Conservation (phyloP, 2,329 filamentous ascomycete species). For the Anthostomella pinea region DNA sequence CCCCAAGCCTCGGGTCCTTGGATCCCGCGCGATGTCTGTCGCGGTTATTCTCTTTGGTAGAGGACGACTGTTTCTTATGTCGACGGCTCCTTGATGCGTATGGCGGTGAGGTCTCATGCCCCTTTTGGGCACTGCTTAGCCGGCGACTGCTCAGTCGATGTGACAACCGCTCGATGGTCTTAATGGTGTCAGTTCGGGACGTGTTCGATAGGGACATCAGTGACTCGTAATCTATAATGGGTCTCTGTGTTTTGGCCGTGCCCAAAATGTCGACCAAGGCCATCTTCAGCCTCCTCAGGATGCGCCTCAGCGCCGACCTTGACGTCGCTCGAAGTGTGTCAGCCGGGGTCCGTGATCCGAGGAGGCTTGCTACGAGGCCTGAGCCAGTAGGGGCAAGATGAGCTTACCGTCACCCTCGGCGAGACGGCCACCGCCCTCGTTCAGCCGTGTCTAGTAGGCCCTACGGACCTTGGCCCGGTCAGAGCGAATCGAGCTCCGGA, state of each 20-base stretch:
- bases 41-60: too few relatives aligned
- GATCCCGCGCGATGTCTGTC: too few relatives aligned
- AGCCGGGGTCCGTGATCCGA: too few relatives aligned
- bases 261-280: slow-evolving; percentile 40
- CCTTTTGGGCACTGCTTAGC: too few relatives aligned
- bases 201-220: slow-evolving; percentile 46
- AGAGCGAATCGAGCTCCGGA: slow-evolving; percentile 37
- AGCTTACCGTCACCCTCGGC: slow-evolving; percentile 51
- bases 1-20: too few relatives aligned
- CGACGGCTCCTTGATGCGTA: too few relatives aligned
- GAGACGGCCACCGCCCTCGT: slow-evolving; percentile 40
- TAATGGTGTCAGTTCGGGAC: slow-evolving; percentile 47
- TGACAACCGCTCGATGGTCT: slow-evolving; percentile 48
- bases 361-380: too few relatives aligned
- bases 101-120: too few relatives aligned
- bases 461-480: slow-evolving; percentile 41
- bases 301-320: slow-evolving; percentile 37
- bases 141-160: slow-evolving; percentile 26
- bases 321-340: slow-evolving; percentile 36
- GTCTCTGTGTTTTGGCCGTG: slow-evolving; percentile 24
- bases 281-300: slow-evolving; percentile 42
- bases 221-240: slow-evolving; percentile 43
- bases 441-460: slow-evolving; percentile 41
- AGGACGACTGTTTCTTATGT: too few relatives aligned
- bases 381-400: too few relatives aligned